phyloP scores from a whole-genome alignment of 192 early-diverging fungal genomes.

The Funneliformis geosporum region DNA sequence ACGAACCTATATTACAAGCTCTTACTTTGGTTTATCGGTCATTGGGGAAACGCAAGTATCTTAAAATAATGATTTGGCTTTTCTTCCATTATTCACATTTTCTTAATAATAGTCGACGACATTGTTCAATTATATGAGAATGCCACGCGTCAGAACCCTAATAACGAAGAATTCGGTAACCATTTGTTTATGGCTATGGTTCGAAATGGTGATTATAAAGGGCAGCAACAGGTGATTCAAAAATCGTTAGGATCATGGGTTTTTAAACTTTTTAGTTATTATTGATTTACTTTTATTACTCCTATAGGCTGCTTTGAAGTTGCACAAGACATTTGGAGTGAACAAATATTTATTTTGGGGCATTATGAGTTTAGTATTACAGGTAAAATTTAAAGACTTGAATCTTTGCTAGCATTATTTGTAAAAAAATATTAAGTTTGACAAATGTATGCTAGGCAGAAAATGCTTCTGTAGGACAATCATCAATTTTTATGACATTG shows the following conservation, averaged over 20 bases:
- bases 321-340: constrained; percentile 79
- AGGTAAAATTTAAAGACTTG: constrained; percentile 45
- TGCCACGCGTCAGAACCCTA: constrained; percentile 58
- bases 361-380: constrained; percentile 75
- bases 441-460: constrained; percentile 39
- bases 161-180: constrained; percentile 70
- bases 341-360: constrained; percentile 88
- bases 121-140: constrained; percentile 75
- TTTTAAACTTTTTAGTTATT: neutral
- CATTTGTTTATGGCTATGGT: constrained; percentile 86
- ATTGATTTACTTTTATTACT: constrained; percentile 22
- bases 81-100: neutral
- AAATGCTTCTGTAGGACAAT: constrained; percentile 36
- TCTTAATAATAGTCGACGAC: constrained; percentile 53
- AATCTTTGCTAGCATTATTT: neutral
- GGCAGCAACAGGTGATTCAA: constrained; percentile 57
- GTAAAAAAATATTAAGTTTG: neutral
- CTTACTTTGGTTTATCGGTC: constrained; percentile 58
- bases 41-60: constrained; percentile 47
- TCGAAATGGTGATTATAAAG: constrained; percentile 64
- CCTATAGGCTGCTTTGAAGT: constrained; percentile 69
- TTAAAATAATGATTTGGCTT: neutral
- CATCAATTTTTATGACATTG: constrained; percentile 61
- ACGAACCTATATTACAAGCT: constrained; percentile 64
- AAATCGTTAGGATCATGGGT: neutral